Evolutionary conservation across 2,329 filamentous ascomycete genomes (phyloP), one percentile per base, ranked within the genome.

Genomic region (Claviceps monticola): DNA sequence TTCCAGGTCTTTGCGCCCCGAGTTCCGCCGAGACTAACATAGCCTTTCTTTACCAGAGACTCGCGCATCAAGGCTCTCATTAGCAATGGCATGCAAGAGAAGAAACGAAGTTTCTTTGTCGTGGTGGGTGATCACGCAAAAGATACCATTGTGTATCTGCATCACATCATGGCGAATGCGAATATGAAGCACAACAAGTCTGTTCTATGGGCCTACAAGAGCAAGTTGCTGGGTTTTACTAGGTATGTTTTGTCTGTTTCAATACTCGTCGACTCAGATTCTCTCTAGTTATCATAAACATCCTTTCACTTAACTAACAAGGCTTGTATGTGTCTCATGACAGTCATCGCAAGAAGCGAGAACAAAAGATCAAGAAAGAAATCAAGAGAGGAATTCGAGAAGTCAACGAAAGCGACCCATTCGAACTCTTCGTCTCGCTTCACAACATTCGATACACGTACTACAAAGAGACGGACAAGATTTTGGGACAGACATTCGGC

Each of bases 391-490:
- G 93, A 45, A 88, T 90, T 58, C 82, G 94, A 63, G 93, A 98
- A 68, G 81, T 86, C 56, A 95, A 98, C 68, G 79, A 82, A 51
- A 88, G 95, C 65, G 93, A 98, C 65, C 86, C 93, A 0, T 98
- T 98, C 73, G 93, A 98, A 71, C 80, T 97, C 51, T 98, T 97
- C 71, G 85, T 97, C 61, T 93, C 89, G 53, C 82, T 95, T 53
- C 87, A 97, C 72, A 89, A 96, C 68, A 95, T 98, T 66, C 86
- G 93, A 68, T 98, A 98, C 78, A 88, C 93, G 53, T 98, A 95
- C 76, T 98, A 98, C 75, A 98, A 98, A 71, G 93, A 98, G 73
- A 97, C 93, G 29, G 93, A 98, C 63, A 97, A 96, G 75, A 96
- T 98, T 64, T 71, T 97, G 52, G 93, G 93, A 66, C 95, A 97